These are phyloP conservation scores for Asterella californica DNA, from an alignment of 225 moss, liverwort and hornwort genomes.

Conservation along the genomic window DNA sequence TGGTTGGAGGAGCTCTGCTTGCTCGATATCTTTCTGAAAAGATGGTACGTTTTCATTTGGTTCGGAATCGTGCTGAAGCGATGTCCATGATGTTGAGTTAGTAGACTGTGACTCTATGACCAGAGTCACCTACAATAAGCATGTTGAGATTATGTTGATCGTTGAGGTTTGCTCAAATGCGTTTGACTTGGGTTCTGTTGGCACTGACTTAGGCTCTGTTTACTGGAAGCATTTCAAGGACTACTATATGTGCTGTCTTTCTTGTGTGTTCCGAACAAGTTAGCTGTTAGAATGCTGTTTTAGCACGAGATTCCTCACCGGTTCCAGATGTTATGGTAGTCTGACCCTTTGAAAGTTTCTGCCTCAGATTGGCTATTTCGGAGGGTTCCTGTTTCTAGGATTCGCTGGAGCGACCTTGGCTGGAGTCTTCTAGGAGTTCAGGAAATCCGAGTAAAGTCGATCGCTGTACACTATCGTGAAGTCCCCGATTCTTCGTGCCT, in stretches of 20 bases:
- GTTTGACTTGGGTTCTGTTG: not conserved
- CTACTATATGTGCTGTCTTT: not conserved
- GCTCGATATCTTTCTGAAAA: slow-evolving; percentile 93
- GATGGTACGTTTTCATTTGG: slow-evolving; percentile 36
- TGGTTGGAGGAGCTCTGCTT: slow-evolving; percentile 85
- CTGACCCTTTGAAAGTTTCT: not conserved
- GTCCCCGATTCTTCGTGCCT: not conserved
- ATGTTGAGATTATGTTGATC: not conserved
- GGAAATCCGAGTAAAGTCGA: not conserved
- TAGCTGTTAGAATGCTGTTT: not conserved
- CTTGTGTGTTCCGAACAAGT: not conserved
- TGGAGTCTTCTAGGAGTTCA: slow-evolving; percentile 61
- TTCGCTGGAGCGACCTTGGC: slow-evolving; percentile 89
- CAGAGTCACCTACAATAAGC: not conserved
- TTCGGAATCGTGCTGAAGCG: not conserved
- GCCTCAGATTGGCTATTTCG: slow-evolving; percentile 73
- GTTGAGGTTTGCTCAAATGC: not conserved
- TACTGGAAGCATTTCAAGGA: not conserved
- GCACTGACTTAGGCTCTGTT: not conserved
- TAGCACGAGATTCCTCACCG: not conserved
- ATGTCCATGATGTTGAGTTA: not conserved
- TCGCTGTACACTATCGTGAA: not conserved
- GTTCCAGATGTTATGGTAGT: not conserved
- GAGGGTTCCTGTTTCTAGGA: slow-evolving; percentile 78
- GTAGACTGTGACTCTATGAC: not conserved